Percentiles rank a stretch among this genome's conserved stretches.
Conservation (phyloP, 23 red algal genomes). For the Gracilaria domingensis region DNA sequence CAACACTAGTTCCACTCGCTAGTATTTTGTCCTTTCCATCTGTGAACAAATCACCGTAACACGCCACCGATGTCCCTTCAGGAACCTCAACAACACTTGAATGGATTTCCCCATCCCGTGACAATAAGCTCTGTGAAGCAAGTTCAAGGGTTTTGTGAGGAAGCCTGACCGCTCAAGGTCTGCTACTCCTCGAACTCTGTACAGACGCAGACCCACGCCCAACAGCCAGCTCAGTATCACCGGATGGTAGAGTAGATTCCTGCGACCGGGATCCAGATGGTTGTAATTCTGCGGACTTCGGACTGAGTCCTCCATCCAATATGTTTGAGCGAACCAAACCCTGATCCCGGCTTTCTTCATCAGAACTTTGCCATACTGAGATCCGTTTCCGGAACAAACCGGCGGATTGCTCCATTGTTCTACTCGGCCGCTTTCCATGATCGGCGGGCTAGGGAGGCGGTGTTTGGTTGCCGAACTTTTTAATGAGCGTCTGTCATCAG, state of each 20-base stretch:
- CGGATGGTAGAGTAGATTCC: constrained; percentile 54
- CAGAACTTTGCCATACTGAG: constrained; percentile 61
- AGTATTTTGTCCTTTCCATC: constrained; percentile 26
- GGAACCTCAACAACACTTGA: neutral
- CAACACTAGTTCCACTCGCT: neutral
- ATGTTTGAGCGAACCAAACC: constrained; percentile 32
- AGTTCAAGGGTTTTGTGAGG: neutral
- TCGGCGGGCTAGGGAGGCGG: constrained; percentile 13
- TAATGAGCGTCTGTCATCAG: constrained; percentile 23
- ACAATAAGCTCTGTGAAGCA: neutral
- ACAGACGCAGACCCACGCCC: constrained; percentile 17
- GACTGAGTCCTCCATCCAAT: constrained; percentile 1
- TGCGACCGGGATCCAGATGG: constrained; percentile 8
- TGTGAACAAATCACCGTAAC: constrained; percentile 34
- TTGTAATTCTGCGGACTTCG: neutral
- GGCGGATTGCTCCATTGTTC: constrained; percentile 57
- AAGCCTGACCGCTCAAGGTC: constrained; percentile 37
- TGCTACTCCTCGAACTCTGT: constrained; percentile 6
- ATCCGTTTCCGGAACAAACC: constrained; percentile 63
- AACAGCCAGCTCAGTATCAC: constrained; percentile 46
- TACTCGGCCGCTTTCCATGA: constrained; percentile 31
- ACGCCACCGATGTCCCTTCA: constrained; percentile 42
- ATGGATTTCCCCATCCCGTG: constrained; percentile 28
- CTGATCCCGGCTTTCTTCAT: constrained; percentile 30
- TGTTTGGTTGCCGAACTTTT: constrained; percentile 35